phyloP scores from a whole-genome alignment of 345 rosid genomes.

The Lagerstroemia speciosa region DNA sequence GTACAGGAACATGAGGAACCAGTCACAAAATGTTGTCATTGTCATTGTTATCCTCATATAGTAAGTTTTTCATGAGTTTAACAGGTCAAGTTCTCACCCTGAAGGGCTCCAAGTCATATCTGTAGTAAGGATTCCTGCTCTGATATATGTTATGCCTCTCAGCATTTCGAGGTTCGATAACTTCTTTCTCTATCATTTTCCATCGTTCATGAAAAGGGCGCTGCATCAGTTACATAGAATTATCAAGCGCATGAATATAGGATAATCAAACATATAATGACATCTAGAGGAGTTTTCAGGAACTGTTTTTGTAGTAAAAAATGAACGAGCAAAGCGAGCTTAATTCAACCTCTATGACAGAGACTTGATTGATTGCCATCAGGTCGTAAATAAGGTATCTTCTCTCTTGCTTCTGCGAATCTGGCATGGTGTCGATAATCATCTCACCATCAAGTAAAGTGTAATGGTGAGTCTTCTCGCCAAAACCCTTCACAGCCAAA shows the following conservation, averaged over 20 bases:
- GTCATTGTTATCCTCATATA: too few species aligned
- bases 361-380: conserved; percentile 65
- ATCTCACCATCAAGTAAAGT: conserved; percentile 97
- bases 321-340: background rate
- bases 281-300: background rate
- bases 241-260: background rate
- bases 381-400: conserved; percentile 94
- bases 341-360: conserved; percentile 71
- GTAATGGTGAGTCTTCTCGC: conserved; percentile 74
- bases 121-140: conserved; percentile 65
- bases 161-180: conserved; percentile 77
- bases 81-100: conserved; percentile 48
- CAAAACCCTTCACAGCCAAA: conserved; percentile 46
- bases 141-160: conserved; percentile 60
- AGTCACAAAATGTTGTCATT: background rate
- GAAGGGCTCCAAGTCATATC: conserved; percentile 93
- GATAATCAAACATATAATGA: background rate
- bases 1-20: background rate
- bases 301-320: background rate
- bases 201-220: conserved; percentile 93
- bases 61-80: too few species aligned
- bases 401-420: conserved; percentile 84
- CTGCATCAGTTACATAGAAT: conserved; percentile 35
- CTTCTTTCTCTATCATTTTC: conserved; percentile 95
- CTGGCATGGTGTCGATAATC: conserved; percentile 91